Evolutionary conservation across 129 eudicot genomes (phyloP), one percentile per base, ranked within the genome.

Genomic region (Saussurea involucrata): DNA sequence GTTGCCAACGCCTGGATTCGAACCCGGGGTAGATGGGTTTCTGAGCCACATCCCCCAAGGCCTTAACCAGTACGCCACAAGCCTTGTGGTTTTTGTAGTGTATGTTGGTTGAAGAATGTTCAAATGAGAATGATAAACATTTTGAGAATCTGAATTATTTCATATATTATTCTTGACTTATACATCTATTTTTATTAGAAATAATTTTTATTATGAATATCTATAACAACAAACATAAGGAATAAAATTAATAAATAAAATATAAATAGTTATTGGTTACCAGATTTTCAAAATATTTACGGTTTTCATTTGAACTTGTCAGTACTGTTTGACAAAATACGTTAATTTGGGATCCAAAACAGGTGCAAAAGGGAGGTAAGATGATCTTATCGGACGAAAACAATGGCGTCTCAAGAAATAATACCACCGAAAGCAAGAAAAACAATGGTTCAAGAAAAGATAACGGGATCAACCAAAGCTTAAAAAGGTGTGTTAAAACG

Each of bases 311-410:
- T 46, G 10, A 36, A 8, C 13, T 0, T 8, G 11, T 8, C 9
- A n/a, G n/a, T n/a, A n/a, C 44, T 36, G 0, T 36, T 36, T 64
- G n/a, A 25, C 5, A 75, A 40, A 31, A 24, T 24, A 33, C 3
- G 37, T 3, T 32, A 0, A 53, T 74, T 49, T 49, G 18, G 70
- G 15, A 74, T 73, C 32, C 31, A 40, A 73, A 76, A 44, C 83
- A 91, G 97, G 93, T 91, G 76, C 96, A 94, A 17, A 91, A 89
- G 58, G 97, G 97, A 86, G 97, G 97, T 55, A 85, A 86, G 76
- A 82, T 78, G 81, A 87, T 91, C 34, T 36, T 76, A 81, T 84
- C 74, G 49, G 85, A 85, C 37, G 83, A 80, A 37, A 87, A 78
- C 31, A 77, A 78, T 36, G 87, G 66, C 61, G 78, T 58, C 18